These are phyloP conservation scores for Clavulina sp. DNA, from an alignment of 768 basidiomycete species.

Conservation along the genomic window DNA sequence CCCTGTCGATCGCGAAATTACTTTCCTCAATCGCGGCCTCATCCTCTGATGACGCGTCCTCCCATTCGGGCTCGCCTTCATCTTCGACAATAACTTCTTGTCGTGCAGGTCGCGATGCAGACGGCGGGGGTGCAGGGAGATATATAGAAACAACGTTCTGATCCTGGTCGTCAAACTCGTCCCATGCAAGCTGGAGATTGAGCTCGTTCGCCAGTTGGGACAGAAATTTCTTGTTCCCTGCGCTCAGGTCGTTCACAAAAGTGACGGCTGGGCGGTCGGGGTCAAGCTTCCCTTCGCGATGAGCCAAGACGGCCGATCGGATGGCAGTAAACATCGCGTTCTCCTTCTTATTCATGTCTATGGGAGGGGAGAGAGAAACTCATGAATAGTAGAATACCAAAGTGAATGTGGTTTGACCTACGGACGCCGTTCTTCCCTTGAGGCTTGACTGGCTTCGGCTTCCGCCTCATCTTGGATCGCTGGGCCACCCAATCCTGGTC, in stretches of 20 bases:
- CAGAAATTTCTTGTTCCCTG: slow-evolving; percentile 68
- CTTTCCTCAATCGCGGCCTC: slow-evolving; percentile 18
- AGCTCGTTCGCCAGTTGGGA: slow-evolving; percentile 56
- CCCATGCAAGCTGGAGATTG: slow-evolving; percentile 72
- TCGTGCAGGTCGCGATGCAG: slow-evolving; percentile 16
- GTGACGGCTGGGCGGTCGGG: slow-evolving; percentile 27
- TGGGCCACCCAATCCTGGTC: slow-evolving; percentile 86
- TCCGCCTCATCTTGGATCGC: too few relatives aligned
- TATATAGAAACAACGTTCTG: slow-evolving; percentile 55
- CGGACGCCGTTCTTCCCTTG: slow-evolving; percentile 40
- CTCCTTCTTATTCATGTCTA: slow-evolving; percentile 58
- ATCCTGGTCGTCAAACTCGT: slow-evolving; percentile 77
- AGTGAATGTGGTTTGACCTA: slow-evolving; percentile 7
- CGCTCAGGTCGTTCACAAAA: slow-evolving; percentile 63
- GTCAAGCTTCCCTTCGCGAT: slow-evolving; percentile 19
- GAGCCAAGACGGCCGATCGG: slow-evolving; percentile 47
- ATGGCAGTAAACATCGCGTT: slow-evolving; percentile 64
- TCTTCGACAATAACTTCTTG: slow-evolving; percentile 9
- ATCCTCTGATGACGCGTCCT: slow-evolving; percentile 18
- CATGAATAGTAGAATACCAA: not conserved
- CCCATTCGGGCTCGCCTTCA: slow-evolving; percentile 15
- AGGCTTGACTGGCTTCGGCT: too few relatives aligned
- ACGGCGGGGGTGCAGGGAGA: slow-evolving; percentile 33
- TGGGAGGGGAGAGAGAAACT: not conserved
- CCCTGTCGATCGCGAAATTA: slow-evolving; percentile 6